Conservation (phyloP, 805 yeast species). For the Lachancea cidri region DNA sequence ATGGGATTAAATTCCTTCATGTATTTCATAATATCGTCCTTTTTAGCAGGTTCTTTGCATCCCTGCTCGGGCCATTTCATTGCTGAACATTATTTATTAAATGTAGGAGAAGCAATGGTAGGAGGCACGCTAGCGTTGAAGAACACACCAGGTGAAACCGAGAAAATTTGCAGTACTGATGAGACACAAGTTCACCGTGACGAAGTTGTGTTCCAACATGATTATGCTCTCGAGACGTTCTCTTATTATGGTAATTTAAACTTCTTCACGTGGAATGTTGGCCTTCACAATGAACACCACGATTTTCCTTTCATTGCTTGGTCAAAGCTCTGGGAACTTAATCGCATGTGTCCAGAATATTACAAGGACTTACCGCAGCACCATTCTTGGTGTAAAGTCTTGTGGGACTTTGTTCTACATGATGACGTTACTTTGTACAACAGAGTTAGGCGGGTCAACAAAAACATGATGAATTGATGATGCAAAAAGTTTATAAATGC, state of each 20-base stretch:
- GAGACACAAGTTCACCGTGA: constrained; percentile 7
- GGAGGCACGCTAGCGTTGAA: constrained; percentile 22
- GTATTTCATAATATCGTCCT: constrained; percentile 71
- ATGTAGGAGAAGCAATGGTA: constrained; percentile 41
- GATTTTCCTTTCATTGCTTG: constrained; percentile 94
- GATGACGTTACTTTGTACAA: constrained; percentile 69
- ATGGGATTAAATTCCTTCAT: constrained; percentile 63
- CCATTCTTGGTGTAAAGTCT: constrained; percentile 71
- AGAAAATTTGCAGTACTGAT: constrained; percentile 7
- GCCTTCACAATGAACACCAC: constrained; percentile 92
- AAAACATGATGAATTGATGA: constrained; percentile 4
- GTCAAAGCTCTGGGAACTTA: constrained; percentile 66
- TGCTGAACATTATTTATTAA: constrained; percentile 84
- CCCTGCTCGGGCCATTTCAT: constrained; percentile 95
- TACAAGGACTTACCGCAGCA: constrained; percentile 76
- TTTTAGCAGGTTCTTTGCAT: constrained; percentile 86
- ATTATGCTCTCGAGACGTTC: constrained; percentile 63
- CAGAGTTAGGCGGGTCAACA: constrained; percentile 61
- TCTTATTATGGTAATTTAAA: constrained; percentile 83
- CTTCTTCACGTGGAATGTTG: constrained; percentile 83
- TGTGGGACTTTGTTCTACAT: constrained; percentile 64
- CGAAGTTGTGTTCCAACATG: constrained; percentile 13
- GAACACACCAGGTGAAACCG: constrained; percentile 13
- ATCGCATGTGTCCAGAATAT: constrained; percentile 69
- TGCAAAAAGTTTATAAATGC: not conserved